A percentile compares a stretch with the other conserved stretches of the same genome.
Conservation (phyloP, 371 early-diverging fungal species). For the Basidiobolus meristosporus region DNA sequence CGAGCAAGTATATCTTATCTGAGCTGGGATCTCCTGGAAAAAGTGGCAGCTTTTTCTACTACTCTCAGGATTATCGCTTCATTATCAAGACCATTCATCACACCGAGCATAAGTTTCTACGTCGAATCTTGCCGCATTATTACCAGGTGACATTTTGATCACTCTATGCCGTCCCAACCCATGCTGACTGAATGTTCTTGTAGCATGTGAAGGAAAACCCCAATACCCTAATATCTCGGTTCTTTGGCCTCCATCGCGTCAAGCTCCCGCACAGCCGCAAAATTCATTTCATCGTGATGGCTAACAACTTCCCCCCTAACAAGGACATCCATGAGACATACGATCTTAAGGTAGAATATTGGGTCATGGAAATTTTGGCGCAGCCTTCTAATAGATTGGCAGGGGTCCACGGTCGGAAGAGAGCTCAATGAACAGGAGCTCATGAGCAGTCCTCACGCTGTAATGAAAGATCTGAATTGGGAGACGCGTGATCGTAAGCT, state of each 20-base stretch:
- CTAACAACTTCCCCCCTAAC: slow-evolving; percentile 89
- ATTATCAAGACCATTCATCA: slow-evolving; percentile 95
- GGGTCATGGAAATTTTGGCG: neutral
- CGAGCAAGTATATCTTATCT: slow-evolving; percentile 87
- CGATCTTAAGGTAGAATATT: slow-evolving; percentile 56
- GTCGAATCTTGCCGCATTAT: slow-evolving; percentile 66
- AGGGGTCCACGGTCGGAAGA: slow-evolving; percentile 79
- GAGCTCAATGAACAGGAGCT: slow-evolving; percentile 51
- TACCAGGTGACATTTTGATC: slow-evolving; percentile 24
- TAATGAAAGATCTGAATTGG: slow-evolving; percentile 94
- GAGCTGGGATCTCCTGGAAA: slow-evolving; percentile 92
- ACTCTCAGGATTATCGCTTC: slow-evolving; percentile 88
- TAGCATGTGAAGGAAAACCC: slow-evolving; percentile 79
- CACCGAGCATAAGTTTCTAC: slow-evolving; percentile 82
- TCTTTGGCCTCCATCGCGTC: slow-evolving; percentile 89
- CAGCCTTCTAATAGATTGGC: neutral
- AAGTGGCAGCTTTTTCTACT: slow-evolving; percentile 91
- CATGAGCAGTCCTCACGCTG: slow-evolving; percentile 49
- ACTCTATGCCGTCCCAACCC: neutral
- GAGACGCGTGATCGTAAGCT: slow-evolving; percentile 41
- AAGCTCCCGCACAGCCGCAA: slow-evolving; percentile 80
- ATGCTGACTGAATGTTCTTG: too few species aligned
- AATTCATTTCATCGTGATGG: slow-evolving; percentile 97
- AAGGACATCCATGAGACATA: slow-evolving; percentile 90
- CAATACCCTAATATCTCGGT: slow-evolving; percentile 85